Base-by-base conservation (phyloP, 768 basidiomycete genomes). In the Hygrophoropsis aurantiaca region DNA sequence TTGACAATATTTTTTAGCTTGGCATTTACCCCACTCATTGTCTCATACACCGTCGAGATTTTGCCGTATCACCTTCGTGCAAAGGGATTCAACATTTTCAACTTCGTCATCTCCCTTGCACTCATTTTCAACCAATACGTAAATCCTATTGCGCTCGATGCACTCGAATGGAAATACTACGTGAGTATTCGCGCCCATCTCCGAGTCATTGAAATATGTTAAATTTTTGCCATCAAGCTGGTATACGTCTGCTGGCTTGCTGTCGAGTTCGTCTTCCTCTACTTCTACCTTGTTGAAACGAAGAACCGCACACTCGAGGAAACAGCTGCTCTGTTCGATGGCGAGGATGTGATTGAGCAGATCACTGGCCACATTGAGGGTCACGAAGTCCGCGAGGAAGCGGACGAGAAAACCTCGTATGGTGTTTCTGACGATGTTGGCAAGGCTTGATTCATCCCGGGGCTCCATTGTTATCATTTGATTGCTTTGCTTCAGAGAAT, bases 81-180 rank as follows among this genome's bases (percentile, higher is more conserved):
- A 54, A 93, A 91, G 74, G 89, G 90, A 44, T 84, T 90, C 73
- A 86, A 77, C 54, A 58, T 92, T 46, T 89, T 92, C 75, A 87
- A 81, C 68, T 86, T 93, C 62, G 69, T 79, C 49, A 80, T 90
- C 62, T 89, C 87, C 11, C 55, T 85, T 46, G 78, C 90, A 5
- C 81, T 93, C 55, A 87, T 94, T 65, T 90, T 94, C 69, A 92
- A 91, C 64, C 90, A 90, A 68, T 90, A 91, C 59, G 81, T 85
- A 64, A 92, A 92, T 72, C 90, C 89, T 27, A 78, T 90, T 62
- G 88, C 87, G 26, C 72, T 90, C 35, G 74, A 74, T 5, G 47
- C 60, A 30, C 70, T 90, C 41, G 70, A 61, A 45, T 90, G 89
- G 89, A 88, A 83, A 60, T 90, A 89, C 74, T 88, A 88, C 62